These are phyloP conservation scores for Xylariaceae sp. DNA, from an alignment of 2,329 filamentous ascomycete genomes.

Conservation along the genomic window DNA sequence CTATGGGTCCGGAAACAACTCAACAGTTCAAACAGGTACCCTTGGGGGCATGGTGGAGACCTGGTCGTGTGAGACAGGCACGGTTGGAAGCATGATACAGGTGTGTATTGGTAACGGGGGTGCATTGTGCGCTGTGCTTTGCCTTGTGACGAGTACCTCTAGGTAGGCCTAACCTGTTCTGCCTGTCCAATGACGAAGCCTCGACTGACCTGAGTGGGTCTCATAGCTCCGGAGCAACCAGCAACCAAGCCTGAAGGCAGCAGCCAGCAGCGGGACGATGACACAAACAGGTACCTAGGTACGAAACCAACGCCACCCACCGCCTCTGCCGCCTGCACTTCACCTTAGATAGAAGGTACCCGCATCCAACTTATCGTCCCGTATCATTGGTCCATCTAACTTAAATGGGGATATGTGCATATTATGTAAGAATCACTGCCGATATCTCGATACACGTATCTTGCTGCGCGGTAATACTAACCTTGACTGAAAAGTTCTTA, in stretches of 20 bases:
- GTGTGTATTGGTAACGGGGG: conserved; percentile 10
- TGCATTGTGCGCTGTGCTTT: conserved; percentile 2
- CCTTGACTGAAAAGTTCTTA: no score
- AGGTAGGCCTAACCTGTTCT: conserved; percentile 1
- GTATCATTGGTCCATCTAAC: not conserved
- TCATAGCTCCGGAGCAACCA: conserved; percentile 12
- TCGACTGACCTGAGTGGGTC: conserved; percentile 12
- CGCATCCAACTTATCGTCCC: not conserved
- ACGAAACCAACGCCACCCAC: conserved; percentile 17
- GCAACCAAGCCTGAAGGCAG: conserved; percentile 22
- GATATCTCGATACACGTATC: no score
- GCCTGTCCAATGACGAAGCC: conserved; percentile 12
- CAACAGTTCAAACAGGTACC: conserved; percentile 9
- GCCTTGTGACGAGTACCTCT: conserved; percentile 13
- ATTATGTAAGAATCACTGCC: not conserved
- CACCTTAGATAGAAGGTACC: no score
- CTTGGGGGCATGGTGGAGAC: conserved; percentile 16
- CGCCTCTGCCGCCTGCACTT: not conserved
- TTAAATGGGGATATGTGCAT: not conserved
- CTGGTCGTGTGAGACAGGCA: conserved; percentile 20
- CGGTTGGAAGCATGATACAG: not conserved
- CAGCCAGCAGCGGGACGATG: conserved; percentile 25
- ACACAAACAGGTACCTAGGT: conserved; percentile 26
- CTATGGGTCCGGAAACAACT: conserved; percentile 4
- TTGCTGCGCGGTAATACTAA: no score